Evolutionary conservation across 2,329 filamentous ascomycete species (phyloP), one percentile per base, ranked within the genome.

Genomic region (Beauveria rudraprayagi): DNA sequence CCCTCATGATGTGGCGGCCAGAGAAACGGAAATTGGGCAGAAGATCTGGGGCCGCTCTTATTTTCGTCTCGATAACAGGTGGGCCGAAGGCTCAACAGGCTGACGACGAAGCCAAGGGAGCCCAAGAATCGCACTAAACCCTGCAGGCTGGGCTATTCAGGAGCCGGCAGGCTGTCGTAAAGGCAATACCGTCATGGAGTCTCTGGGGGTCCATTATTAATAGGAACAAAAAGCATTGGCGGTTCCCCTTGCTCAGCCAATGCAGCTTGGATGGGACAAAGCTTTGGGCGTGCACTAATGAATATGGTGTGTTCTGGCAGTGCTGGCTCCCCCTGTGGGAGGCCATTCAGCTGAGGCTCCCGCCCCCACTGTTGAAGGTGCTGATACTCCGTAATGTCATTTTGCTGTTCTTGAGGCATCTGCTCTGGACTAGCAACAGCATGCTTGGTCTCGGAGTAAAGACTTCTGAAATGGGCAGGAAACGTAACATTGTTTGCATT

Each of bases 261-360:
- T 17, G 51, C 51, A 56, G 37, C 54, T 46, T 47, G 41, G n/a
- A 56, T 30, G 40, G 26, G 24, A 30, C 34, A 34, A 34, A 44
- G 53, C 54, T 57, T 44, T 26, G 34, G 26, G 16, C 28, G 30
- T 48, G 28, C 41, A n/a, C 40, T 3, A 40, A 22, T 7, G 28
- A 50, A 22, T 7, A 41, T 37, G 19, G 43, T 40, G 30, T 47
- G 16, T 24, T 41, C 55, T 24, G 19, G 34, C 16, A 30, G 5
- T 28, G 46, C 34, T 51, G 30, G 22, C 44, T 51, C 16, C 34
- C 11, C 14, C 2, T 47, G 19, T 47, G 6, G 28, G 24, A 51
- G 46, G 24, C 14, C 43, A 9, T 37, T 58, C 56, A 58, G 56
- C 56, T 58, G 56, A 51, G 56, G 56, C 56, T 58, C 47, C 16